Conservation (phyloP, 2,329 filamentous ascomycete species). For the Thielaviopsis euricoi region DNA sequence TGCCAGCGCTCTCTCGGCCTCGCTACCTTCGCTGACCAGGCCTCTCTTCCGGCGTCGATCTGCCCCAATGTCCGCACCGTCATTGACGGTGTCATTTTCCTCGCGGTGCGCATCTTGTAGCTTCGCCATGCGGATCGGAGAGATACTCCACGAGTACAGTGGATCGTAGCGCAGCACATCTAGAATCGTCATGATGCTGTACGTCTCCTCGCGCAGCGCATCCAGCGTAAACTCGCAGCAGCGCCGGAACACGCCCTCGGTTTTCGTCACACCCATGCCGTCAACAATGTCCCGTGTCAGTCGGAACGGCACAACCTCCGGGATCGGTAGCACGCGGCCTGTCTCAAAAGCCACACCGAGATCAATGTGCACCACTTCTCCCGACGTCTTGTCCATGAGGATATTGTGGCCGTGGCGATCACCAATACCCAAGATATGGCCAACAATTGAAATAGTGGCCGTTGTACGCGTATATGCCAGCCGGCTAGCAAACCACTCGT, state of each 20-base stretch:
- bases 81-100: conserved; percentile 22
- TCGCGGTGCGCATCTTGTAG: conserved; percentile 33
- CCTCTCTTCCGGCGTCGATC: conserved; percentile 8
- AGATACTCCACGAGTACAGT: conserved; percentile 87
- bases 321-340: conserved; percentile 84
- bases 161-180: conserved; percentile 98
- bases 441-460: conserved; percentile 87
- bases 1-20: conserved; percentile 80
- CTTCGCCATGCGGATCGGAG: conserved; percentile 47
- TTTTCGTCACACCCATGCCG: conserved; percentile 88
- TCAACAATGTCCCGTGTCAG: conserved; percentile 90
- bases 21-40: conserved; percentile 37
- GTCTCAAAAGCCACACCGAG: conserved; percentile 94
- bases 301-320: conserved; percentile 89
- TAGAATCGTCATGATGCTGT: conserved; percentile 96
- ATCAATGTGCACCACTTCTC: conserved; percentile 94
- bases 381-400: conserved; percentile 71
- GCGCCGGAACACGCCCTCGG: conserved; percentile 90
- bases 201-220: conserved; percentile 83
- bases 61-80: conserved; percentile 8
- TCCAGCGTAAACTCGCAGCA: conserved; percentile 97
- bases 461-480: conserved; percentile 87
- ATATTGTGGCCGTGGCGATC: conserved; percentile 97
- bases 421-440: conserved; percentile 80
- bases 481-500: conserved; percentile 85